Base-by-base conservation (phyloP, 163 green algal genomes). In the Scenedesmus sp. region DNA sequence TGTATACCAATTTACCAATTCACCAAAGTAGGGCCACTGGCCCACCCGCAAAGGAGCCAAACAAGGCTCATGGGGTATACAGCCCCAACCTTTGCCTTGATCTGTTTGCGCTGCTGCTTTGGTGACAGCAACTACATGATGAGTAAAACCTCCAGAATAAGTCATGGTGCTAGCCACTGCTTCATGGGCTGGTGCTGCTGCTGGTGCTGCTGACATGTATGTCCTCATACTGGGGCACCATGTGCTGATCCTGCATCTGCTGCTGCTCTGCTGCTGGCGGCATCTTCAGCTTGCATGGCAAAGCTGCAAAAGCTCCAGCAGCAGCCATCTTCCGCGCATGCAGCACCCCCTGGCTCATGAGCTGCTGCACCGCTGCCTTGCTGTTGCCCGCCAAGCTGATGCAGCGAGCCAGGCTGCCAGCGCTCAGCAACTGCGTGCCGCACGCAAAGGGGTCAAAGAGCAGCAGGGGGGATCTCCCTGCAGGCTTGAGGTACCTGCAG, bases 391-490 rank as follows among this genome's bases (percentile, higher is more conserved):
- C 68, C 56, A 85, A 35, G 9, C n/a, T 35, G 18, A 91, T 40
- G 56, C 73, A 91, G 24, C 53, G 73, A 15, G 53, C 6, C 51
- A 91, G 10, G 37, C 33, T 46, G 13, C 37, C 42, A 0, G 40
- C 26, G 56, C 79, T 59, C 6, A 30, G 59, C 46, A 90, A 18
- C 44, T 78, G 78, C 37, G 68, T 33, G 40, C 42, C 35, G 78
- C 72, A 43, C 30, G 37, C 40, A 24, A 80, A 26, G 13, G 87
- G 87, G 49, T 91, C 87, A 72, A 91, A 87, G 9, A 91, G 78
- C 46, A 91, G 53, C 49, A 91, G 78, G 3, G 56, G 40, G 15
- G 12, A 46, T 22, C 26, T 44, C 6, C 33, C 84, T 46, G 68
- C 3, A 15, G 53, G 83, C 42, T 49, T 86, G 30, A 82, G 59